Conservation (phyloP, 2,329 filamentous ascomycete species). For the Ceratocystis albifundus region DNA sequence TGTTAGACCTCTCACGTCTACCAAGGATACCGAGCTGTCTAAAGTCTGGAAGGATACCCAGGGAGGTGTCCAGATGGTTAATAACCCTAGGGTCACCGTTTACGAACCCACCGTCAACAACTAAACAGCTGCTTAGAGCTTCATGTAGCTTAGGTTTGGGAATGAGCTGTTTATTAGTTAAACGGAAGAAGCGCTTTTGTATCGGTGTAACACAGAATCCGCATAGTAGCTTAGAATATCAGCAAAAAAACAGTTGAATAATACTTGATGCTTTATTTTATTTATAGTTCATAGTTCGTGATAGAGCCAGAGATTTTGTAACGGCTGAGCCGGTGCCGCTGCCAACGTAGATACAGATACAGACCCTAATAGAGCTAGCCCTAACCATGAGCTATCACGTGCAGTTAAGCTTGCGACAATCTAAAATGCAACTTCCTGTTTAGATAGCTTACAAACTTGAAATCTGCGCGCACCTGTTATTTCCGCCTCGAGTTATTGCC, state of each 20-base stretch:
- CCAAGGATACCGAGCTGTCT: not conserved
- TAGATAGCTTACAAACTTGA: not conserved
- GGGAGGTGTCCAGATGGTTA: constrained; percentile 2
- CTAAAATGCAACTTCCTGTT: not conserved
- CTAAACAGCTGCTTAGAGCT: not conserved
- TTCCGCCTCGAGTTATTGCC: not conserved
- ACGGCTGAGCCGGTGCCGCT: no score
- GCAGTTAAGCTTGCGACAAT: not conserved
- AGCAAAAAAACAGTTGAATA: no score
- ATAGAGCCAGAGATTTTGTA: no score
- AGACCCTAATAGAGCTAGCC: not conserved
- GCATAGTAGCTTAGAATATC: no score
- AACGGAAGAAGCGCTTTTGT: not conserved
- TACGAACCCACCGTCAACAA: not conserved
- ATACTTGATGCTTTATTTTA: no score
- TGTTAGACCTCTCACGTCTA: not conserved
- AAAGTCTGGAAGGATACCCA: constrained; percentile 1
- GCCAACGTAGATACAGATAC: not conserved
- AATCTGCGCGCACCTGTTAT: not conserved
- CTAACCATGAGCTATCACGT: not conserved
- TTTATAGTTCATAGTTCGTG: no score
- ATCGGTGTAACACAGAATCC: not conserved
- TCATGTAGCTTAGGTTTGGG: not conserved
- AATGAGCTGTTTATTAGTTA: not conserved
- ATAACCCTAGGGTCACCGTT: not conserved